phyloP scores from a whole-genome alignment of 2,329 filamentous ascomycete species.

The Ophiocordyceps sinensis region DNA sequence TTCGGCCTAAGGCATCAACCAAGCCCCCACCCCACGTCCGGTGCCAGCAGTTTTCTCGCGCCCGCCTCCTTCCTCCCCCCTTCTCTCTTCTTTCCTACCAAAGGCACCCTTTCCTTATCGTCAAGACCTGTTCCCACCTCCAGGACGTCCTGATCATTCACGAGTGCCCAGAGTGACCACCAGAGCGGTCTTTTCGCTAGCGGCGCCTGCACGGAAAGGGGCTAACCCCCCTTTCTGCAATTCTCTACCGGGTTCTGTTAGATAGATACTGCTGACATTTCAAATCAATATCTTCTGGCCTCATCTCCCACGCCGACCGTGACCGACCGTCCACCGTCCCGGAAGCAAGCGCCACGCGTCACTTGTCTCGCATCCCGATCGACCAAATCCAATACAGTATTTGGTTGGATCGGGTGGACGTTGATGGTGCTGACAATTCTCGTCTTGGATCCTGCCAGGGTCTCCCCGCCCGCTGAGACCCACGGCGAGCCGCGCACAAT shows the following conservation, averaged over 20 bases:
- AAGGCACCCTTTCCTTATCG: slow-evolving; percentile 90
- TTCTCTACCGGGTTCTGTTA: slow-evolving; percentile 72
- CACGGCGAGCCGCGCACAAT: too few species aligned
- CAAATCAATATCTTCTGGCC: not conserved
- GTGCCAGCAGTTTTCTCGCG: slow-evolving; percentile 1
- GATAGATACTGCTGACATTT: slow-evolving; percentile 88
- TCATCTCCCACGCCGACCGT: not conserved
- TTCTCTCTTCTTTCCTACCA: slow-evolving; percentile 18
- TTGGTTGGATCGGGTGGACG: too few species aligned
- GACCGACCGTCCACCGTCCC: not conserved
- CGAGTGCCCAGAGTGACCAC: slow-evolving; percentile 65
- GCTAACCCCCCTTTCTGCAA: slow-evolving; percentile 18
- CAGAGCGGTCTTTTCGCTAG: slow-evolving; percentile 90
- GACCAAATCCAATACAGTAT: too few species aligned
- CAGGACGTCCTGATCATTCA: slow-evolving; percentile 84
- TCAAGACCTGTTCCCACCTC: slow-evolving; percentile 57
- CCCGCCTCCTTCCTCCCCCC: slow-evolving; percentile 6
- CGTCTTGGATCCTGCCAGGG: too few species aligned
- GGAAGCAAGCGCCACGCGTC: not conserved
- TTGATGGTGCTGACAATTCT: too few species aligned
- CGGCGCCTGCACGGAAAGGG: slow-evolving; percentile 55
- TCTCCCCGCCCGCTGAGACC: too few species aligned
- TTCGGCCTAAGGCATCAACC: slow-evolving; percentile 12
- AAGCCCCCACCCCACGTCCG: not conserved
- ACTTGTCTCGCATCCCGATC: too few species aligned